Evolutionary conservation across 768 basidiomycete genomes (phyloP).

Genomic region (Leccinum barrowsii): DNA sequence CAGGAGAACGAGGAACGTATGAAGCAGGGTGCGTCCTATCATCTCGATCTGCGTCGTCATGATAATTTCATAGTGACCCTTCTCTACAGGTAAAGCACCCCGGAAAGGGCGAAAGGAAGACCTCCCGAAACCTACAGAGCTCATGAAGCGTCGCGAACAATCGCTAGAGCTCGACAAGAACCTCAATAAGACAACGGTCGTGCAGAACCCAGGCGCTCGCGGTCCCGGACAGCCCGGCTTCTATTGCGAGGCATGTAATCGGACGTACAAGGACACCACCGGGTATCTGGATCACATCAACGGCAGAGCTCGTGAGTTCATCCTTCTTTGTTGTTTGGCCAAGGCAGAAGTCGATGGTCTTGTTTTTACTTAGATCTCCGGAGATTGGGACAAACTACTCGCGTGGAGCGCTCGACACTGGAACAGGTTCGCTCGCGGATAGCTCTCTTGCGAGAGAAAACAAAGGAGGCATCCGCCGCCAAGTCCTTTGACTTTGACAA

Average conservation of each 20-base stretch:
- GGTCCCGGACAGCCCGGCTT: conserved; percentile 94
- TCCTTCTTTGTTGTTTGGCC: not conserved
- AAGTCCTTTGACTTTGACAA: conserved; percentile 95
- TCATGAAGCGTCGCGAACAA: conserved; percentile 84
- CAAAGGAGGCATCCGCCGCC: conserved; percentile 73
- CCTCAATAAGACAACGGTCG: conserved; percentile 91
- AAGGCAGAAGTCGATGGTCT: not conserved
- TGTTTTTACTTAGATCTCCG: conserved; percentile 65
- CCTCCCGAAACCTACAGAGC: conserved; percentile 88
- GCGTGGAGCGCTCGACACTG: conserved; percentile 83
- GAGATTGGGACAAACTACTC: conserved; percentile 92
- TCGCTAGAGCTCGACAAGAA: conserved; percentile 93
- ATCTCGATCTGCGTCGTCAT: not conserved
- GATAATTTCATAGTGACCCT: not conserved
- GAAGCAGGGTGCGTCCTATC: conserved; percentile 62
- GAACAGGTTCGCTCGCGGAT: conserved; percentile 92
- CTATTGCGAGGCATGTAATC: conserved; percentile 86
- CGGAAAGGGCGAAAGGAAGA: conserved; percentile 62
- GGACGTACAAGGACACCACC: conserved; percentile 91
- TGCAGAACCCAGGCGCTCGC: conserved; percentile 74
- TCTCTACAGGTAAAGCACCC: conserved; percentile 74
- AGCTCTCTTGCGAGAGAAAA: conserved; percentile 81
- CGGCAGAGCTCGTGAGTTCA: conserved; percentile 78
- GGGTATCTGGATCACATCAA: conserved; percentile 96
- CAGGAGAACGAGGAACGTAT: conserved; percentile 79